Evolutionary conservation across 1,139 yeast species (phyloP).

Genomic region (Hemisphaericaspora subhashii): DNA sequence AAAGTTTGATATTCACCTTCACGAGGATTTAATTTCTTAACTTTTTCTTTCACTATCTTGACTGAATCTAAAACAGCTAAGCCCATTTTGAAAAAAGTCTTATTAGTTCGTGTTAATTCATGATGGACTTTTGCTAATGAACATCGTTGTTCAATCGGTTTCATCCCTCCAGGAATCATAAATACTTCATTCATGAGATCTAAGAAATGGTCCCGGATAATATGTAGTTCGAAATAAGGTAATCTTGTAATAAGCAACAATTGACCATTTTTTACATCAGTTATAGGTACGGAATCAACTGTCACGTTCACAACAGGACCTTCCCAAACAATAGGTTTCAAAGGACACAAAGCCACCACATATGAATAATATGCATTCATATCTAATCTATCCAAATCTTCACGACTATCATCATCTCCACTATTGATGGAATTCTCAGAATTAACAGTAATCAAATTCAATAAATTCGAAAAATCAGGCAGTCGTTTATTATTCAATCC

Average conservation of each 20-base stretch:
- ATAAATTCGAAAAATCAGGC: slow-evolving; percentile 33
- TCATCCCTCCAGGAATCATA: slow-evolving; percentile 37
- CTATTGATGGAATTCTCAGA: slow-evolving; percentile 14
- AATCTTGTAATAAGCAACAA: slow-evolving; percentile 61
- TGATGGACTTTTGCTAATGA: slow-evolving; percentile 74
- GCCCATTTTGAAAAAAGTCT: slow-evolving; percentile 68
- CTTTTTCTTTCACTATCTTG: slow-evolving; percentile 49
- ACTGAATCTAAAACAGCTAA: slow-evolving; percentile 67
- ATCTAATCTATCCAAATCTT: slow-evolving; percentile 19
- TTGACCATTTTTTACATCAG: slow-evolving; percentile 64
- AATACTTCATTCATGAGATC: slow-evolving; percentile 57
- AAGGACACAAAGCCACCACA: slow-evolving; percentile 72
- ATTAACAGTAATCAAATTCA: slow-evolving; percentile 21
- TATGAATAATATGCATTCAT: slow-evolving; percentile 50
- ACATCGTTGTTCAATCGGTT: slow-evolving; percentile 60
- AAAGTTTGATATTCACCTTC: slow-evolving; percentile 72
- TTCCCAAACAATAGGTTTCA: slow-evolving; percentile 89
- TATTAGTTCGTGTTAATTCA: slow-evolving; percentile 67
- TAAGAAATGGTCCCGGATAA: slow-evolving; percentile 44
- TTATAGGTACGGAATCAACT: slow-evolving; percentile 44
- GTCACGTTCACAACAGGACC: slow-evolving; percentile 70
- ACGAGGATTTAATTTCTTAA: slow-evolving; percentile 31
- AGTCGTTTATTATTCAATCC: slow-evolving; percentile 34
- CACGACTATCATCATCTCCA: slow-evolving; percentile 17
- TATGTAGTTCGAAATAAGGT: slow-evolving; percentile 39